Percentiles rank a stretch among this genome's conserved stretches.
phyloP scores from a whole-genome alignment of 2,329 filamentous ascomycete genomes.

The Emydomyces testavorans region DNA sequence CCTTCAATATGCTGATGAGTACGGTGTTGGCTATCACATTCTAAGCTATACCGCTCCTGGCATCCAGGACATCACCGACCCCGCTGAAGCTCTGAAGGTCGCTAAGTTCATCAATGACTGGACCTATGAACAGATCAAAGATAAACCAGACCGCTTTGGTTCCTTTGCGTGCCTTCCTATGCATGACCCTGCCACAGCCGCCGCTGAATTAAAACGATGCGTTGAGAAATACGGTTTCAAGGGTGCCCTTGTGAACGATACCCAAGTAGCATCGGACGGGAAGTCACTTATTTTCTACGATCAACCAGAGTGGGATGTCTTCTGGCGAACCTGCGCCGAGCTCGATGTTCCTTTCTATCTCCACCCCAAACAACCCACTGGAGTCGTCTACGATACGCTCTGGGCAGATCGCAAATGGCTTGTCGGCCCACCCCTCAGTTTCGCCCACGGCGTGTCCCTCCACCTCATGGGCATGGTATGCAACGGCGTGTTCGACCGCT shows the following conservation, averaged over 20 bases:
- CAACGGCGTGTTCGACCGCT: conserved; percentile 41
- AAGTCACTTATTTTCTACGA: conserved; percentile 56
- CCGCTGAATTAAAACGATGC: conserved; percentile 34
- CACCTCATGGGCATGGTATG: conserved; percentile 45
- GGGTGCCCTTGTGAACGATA: conserved; percentile 52
- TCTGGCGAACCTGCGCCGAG: conserved; percentile 48
- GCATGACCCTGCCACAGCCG: conserved; percentile 33
- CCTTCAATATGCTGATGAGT: conserved; percentile 35
- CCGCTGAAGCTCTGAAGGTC: conserved; percentile 34
- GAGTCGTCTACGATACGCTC: conserved; percentile 46
- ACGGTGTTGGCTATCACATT: conserved; percentile 40
- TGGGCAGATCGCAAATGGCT: conserved; percentile 50
- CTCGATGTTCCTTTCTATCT: conserved; percentile 55
- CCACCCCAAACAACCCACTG: conserved; percentile 49
- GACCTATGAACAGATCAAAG: conserved; percentile 35
- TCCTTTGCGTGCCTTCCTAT: conserved; percentile 36
- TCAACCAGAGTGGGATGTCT: conserved; percentile 44
- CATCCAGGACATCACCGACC: conserved; percentile 39
- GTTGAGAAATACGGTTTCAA: conserved; percentile 51
- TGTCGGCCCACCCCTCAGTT: conserved; percentile 48
- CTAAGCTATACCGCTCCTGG: conserved; percentile 41
- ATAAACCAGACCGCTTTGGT: conserved; percentile 34
- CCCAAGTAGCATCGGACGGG: conserved; percentile 47
- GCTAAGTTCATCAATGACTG: conserved; percentile 40
- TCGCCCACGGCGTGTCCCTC: conserved; percentile 48